A percentile compares a stretch with the other conserved stretches of the same genome.
phyloP scores from a whole-genome alignment of 768 basidiomycete genomes.

The Macrolepiota dolichaula region DNA sequence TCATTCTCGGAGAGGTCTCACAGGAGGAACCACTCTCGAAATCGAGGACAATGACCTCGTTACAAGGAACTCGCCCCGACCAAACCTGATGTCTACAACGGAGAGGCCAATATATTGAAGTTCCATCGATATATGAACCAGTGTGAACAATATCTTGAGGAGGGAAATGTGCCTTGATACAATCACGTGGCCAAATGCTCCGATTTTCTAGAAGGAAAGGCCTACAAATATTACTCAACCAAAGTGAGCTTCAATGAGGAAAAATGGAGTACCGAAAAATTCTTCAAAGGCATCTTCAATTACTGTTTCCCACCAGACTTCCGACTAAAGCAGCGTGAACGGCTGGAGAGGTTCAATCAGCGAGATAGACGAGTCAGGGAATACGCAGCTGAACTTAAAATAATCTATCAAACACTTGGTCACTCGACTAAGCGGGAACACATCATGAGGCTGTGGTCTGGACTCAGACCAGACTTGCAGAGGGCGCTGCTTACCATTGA shows the following conservation, averaged over 20 bases:
- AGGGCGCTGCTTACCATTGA: not conserved
- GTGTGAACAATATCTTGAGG: not conserved
- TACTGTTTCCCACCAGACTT: constrained; percentile 31
- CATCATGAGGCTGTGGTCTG: not conserved
- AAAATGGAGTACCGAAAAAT: constrained; percentile 19
- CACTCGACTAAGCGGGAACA: not conserved
- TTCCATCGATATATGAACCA: not conserved
- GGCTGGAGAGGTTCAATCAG: not conserved
- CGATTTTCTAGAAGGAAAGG: constrained; percentile 26
- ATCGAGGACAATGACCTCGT: no score
- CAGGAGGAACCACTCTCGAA: no score
- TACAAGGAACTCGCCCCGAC: not conserved
- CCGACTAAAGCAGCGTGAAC: constrained; percentile 7
- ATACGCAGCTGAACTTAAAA: not conserved
- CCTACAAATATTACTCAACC: constrained; percentile 24
- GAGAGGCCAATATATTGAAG: not conserved
- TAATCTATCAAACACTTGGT: not conserved
- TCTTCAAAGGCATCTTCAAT: constrained; percentile 28
- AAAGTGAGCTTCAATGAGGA: constrained; percentile 16
- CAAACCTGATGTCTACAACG: not conserved
- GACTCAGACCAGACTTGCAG: not conserved
- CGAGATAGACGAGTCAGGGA: not conserved
- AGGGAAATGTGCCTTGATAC: not conserved
- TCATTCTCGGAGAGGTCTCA: no score
- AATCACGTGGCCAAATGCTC: constrained; percentile 19